A percentile compares a stretch with the other conserved stretches of the same genome.
Evolutionary conservation across 257 asterid genomes (phyloP).

Genomic region (Oldenlandia corymbosa): DNA sequence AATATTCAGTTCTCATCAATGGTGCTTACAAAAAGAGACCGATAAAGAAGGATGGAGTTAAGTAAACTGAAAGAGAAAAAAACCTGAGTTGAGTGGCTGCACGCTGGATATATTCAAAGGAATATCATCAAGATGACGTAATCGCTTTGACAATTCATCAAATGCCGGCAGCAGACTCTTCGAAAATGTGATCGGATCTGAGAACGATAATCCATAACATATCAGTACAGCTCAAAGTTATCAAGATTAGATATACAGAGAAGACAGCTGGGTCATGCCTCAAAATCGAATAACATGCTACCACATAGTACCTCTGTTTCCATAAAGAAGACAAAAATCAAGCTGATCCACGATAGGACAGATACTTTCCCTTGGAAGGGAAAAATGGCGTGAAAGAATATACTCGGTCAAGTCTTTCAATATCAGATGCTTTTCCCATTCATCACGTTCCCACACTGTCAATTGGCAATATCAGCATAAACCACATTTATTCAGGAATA

Average conservation of each 20-base stretch:
- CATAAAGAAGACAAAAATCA: slow-evolving; percentile 71
- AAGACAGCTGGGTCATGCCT: not conserved
- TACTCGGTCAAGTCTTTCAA: slow-evolving; percentile 69
- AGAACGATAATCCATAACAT: slow-evolving; percentile 19
- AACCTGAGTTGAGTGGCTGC: slow-evolving; percentile 93
- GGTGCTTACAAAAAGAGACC: not conserved
- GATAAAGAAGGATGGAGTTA: not conserved
- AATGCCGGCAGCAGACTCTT: slow-evolving; percentile 61
- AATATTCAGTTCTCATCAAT: not conserved
- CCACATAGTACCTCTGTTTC: slow-evolving; percentile 50
- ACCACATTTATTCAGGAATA: not conserved
- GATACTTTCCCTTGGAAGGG: slow-evolving; percentile 62
- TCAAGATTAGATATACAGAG: not conserved
- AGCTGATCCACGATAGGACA: slow-evolving; percentile 74
- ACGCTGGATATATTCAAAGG: slow-evolving; percentile 87
- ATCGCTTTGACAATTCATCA: slow-evolving; percentile 76
- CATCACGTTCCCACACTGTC: slow-evolving; percentile 77
- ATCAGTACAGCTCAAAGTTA: slow-evolving; percentile 9
- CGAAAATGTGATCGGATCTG: slow-evolving; percentile 78
- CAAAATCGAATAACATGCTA: too few relatives aligned
- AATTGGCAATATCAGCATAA: slow-evolving; percentile 11
- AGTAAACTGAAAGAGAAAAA: slow-evolving; percentile 4
- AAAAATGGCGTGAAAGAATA: slow-evolving; percentile 72
- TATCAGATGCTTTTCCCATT: slow-evolving; percentile 83
- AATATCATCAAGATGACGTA: slow-evolving; percentile 74